Base-by-base conservation (phyloP, 768 basidiomycete species). In the Sistotremastrum niveocremeum region DNA sequence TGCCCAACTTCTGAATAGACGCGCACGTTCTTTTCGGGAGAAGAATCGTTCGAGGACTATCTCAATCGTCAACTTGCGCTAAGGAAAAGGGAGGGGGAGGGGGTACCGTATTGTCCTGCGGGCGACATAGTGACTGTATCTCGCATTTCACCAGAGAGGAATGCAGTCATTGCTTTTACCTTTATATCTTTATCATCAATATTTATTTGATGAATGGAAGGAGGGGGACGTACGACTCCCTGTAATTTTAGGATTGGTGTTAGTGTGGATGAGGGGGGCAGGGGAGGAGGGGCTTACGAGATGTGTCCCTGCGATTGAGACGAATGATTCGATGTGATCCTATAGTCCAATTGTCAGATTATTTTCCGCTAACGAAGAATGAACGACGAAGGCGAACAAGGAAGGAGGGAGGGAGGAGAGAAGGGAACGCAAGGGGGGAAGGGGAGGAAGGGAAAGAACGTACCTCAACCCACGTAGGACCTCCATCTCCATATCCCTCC, bases 81-180 rank as follows among this genome's bases (percentile, higher is more conserved):
- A 32, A 41, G 20, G 31, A 50, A 12, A 2, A 20, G 36, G 20
- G 30, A 29, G 39, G 41, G 20, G 34, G 12, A 12, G 12, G 6
- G 51, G 67, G 31, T 42, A 81, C 81, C 80, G 58, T 86, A 84
- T 42, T 79, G 76, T 10, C 82, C 86, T 9, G 81, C 84, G 9
- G 82, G 82, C 56, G 83, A 79, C 65, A 91, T 71, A 57, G 87
- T 78, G 4, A 89, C 86, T 0, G 89, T 93, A 53, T 94, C 88
- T 58, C 83, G 82, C 81, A 97, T 95, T 63, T 98, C 94, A 7
- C 94, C 94, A 0, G 87, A 90, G 37, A 97, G 67, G 59, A 97
- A 88, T 0, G 95, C 93, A 0, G 91, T 64, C 87, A 97, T 91
- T 0, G 93, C 85, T 66, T 97, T 99, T 1, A 86, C 73, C 86